A percentile compares a stretch with the other conserved stretches of the same genome.
These are phyloP conservation scores for Conticribra weissflogii DNA, from an alignment of 108 stramenopile species.

Conservation along the genomic window DNA sequence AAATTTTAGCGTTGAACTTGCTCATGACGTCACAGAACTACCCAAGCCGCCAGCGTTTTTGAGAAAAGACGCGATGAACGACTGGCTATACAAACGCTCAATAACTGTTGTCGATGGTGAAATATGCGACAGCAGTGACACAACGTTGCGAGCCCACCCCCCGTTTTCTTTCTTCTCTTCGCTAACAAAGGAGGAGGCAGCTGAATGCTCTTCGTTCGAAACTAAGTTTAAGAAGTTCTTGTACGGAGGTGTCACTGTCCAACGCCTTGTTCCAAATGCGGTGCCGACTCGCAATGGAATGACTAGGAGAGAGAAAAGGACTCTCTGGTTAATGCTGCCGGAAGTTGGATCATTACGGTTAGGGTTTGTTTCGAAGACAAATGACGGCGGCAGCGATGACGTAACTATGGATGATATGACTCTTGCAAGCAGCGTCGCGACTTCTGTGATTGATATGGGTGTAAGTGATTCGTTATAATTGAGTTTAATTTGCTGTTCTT, in stretches of 20 bases:
- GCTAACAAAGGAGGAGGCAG: conserved; percentile 52
- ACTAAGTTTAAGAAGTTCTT: conserved; percentile 78
- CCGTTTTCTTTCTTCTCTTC: conserved; percentile 42
- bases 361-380: conserved; percentile 78
- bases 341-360: conserved; percentile 68
- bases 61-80: conserved; percentile 54
- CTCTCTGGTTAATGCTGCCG: conserved; percentile 82
- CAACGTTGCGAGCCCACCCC: conserved; percentile 22
- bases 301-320: conserved; percentile 67
- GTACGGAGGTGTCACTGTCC: conserved; percentile 81
- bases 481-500: neutral
- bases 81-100: conserved; percentile 57
- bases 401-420: conserved; percentile 41
- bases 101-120: conserved; percentile 28
- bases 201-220: conserved; percentile 62
- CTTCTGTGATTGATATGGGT: conserved; percentile 32
- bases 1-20: conserved; percentile 64
- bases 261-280: conserved; percentile 60
- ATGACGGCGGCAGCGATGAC: conserved; percentile 31
- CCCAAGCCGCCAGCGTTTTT: conserved; percentile 65
- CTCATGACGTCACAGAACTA: conserved; percentile 74
- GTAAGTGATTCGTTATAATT: conserved; percentile 15
- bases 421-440: conserved; percentile 29
- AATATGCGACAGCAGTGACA: conserved; percentile 38
- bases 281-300: conserved; percentile 38